These are phyloP conservation scores for Cytospora piceae DNA, from an alignment of 2,329 filamentous ascomycete species.

Conservation along the genomic window DNA sequence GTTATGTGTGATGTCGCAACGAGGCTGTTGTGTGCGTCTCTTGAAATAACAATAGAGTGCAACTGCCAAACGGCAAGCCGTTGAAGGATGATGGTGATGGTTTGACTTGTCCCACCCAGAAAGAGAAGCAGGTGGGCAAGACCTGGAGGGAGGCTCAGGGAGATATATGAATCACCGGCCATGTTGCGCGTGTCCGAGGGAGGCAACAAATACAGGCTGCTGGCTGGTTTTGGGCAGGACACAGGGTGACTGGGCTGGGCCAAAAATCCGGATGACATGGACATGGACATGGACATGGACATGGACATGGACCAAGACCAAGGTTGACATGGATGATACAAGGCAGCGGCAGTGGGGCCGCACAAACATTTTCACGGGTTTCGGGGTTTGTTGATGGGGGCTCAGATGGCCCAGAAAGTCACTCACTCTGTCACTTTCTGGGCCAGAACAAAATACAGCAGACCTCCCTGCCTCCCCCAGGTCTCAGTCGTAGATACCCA, in stretches of 20 bases:
- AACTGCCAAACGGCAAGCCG: neutral
- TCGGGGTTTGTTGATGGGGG: conserved; percentile 9
- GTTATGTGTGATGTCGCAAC: conserved; percentile 8
- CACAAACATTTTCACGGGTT: conserved; percentile 25
- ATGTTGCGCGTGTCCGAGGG: conserved; percentile 27
- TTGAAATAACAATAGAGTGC: neutral
- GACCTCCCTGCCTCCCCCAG: neutral
- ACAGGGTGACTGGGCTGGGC: neutral
- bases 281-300: neutral
- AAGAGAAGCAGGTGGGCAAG: conserved; percentile 12
- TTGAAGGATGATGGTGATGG: conserved; percentile 9
- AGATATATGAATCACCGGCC: conserved; percentile 29
- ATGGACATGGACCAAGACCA: neutral
- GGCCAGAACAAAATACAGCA: neutral
- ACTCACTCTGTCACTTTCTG: neutral
- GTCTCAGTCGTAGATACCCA: neutral
- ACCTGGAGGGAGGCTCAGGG: conserved; percentile 26
- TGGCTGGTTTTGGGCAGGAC: neutral
- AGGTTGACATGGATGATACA: conserved; percentile 7
- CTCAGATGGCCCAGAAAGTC: conserved; percentile 1
- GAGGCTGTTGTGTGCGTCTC: neutral
- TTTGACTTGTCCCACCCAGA: conserved; percentile 13
- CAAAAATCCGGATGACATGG: conserved; percentile 18
- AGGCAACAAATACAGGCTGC: conserved; percentile 15
- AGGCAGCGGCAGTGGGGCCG: neutral